These are phyloP conservation scores for Xylaria sp. DNA, from an alignment of 2,329 filamentous ascomycete genomes.

Conservation along the genomic window DNA sequence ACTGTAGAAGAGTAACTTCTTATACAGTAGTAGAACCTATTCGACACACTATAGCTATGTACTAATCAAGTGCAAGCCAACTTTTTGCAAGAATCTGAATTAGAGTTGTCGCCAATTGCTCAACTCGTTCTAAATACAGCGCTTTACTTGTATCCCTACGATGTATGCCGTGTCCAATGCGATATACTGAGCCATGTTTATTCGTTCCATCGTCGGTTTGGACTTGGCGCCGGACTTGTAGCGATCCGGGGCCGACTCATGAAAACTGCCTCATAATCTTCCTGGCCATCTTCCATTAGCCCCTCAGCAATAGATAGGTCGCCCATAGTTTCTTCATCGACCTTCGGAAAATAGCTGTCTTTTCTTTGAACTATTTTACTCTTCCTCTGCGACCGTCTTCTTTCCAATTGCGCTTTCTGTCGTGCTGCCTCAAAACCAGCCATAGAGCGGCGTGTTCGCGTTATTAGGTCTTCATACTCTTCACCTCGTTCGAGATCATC, in stretches of 20 bases:
- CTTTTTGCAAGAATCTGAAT: neutral
- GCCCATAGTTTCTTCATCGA: slow-evolving; percentile 56
- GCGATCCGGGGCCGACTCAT: slow-evolving; percentile 84
- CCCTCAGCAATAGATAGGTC: slow-evolving; percentile 59
- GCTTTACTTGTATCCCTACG: neutral
- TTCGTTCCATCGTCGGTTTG: slow-evolving; percentile 38
- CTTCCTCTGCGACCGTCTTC: slow-evolving; percentile 61
- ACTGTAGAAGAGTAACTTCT: neutral
- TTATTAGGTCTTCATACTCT: slow-evolving; percentile 61
- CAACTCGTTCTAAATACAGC: neutral
- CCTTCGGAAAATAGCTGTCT: slow-evolving; percentile 58
- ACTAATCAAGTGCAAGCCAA: neutral
- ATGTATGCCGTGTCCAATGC: neutral
- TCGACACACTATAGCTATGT: neutral
- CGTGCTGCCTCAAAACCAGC: slow-evolving; percentile 68
- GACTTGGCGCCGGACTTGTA: slow-evolving; percentile 73
- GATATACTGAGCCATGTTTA: neutral
- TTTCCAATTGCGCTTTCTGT: slow-evolving; percentile 68
- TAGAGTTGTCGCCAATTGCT: neutral
- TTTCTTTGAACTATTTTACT: slow-evolving; percentile 55
- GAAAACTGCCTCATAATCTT: slow-evolving; percentile 78
- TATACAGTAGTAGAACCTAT: neutral
- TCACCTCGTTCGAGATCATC: slow-evolving; percentile 42
- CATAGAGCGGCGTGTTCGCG: slow-evolving; percentile 70
- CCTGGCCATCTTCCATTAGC: slow-evolving; percentile 69